phyloP scores from a whole-genome alignment of 2,329 filamentous ascomycete genomes.

The Botrytis medusae region DNA sequence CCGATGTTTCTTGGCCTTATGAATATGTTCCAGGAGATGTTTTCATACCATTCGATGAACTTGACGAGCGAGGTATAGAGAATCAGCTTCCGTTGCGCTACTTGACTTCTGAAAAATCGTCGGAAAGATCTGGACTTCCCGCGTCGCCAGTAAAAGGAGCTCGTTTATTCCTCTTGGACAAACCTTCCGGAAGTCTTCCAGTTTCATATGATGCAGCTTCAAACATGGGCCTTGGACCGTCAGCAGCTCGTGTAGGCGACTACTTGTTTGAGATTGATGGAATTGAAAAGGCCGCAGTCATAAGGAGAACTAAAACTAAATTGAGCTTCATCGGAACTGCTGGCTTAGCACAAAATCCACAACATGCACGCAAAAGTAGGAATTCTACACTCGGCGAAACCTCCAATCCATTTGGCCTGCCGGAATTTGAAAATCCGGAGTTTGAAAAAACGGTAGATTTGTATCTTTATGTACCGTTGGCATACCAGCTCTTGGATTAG shows the following conservation, averaged over 20 bases:
- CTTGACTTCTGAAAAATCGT: neutral
- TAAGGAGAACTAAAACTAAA: neutral
- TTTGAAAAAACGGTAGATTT: neutral
- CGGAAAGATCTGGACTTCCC: neutral
- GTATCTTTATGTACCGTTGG: constrained; percentile 1
- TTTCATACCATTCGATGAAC: too few relatives aligned
- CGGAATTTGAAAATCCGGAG: neutral
- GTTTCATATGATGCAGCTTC: neutral
- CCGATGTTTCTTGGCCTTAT: constrained; percentile 8
- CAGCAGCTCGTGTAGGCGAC: neutral
- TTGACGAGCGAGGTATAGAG: neutral
- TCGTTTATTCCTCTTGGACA: neutral
- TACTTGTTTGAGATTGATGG: constrained; percentile 2
- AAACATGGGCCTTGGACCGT: neutral
- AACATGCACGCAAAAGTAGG: neutral
- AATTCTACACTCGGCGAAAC: neutral
- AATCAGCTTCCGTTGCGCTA: neutral
- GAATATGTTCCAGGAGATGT: neutral
- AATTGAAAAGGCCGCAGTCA: neutral
- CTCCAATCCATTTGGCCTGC: neutral
- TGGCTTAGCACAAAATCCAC: neutral
- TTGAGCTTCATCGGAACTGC: constrained; percentile 12
- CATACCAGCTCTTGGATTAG: constrained; percentile 10
- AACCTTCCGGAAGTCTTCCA: too few relatives aligned
- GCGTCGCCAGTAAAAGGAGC: neutral